Evolutionary conservation across 805 yeast genomes (phyloP).

Genomic region (Candida maesae): DNA sequence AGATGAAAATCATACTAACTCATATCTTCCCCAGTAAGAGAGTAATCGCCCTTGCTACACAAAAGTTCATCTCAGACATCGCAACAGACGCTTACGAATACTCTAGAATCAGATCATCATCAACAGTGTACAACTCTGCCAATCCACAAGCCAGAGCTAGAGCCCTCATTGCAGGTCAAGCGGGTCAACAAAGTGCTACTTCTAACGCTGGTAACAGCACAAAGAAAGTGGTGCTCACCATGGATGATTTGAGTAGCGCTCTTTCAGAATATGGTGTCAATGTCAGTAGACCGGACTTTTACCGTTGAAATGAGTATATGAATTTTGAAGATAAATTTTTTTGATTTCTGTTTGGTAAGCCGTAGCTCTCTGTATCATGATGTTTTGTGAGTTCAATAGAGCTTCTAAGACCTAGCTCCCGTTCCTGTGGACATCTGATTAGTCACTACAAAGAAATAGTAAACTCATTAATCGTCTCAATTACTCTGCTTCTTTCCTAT

Average conservation of each 20-base stretch:
- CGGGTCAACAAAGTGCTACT: constrained; percentile 33
- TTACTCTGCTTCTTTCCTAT: no score
- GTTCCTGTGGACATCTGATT: no score
- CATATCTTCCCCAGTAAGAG: constrained; percentile 48
- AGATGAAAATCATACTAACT: no score
- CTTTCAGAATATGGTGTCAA: constrained; percentile 90
- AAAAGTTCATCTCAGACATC: constrained; percentile 88
- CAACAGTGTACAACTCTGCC: constrained; percentile 79
- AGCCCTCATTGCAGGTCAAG: constrained; percentile 65
- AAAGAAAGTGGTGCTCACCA: constrained; percentile 82
- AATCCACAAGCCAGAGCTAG: constrained; percentile 85
- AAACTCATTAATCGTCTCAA: neutral
- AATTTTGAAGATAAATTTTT: neutral
- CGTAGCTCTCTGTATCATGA: no score
- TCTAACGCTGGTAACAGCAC: constrained; percentile 41
- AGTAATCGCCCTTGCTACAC: constrained; percentile 89
- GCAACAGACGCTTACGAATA: constrained; percentile 97
- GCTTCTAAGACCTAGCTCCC: no score
- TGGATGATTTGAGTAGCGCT: constrained; percentile 92
- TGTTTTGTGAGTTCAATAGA: no score
- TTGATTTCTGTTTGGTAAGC: neutral
- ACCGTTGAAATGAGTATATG: constrained; percentile 46
- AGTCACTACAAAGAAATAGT: neutral
- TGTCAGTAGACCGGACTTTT: constrained; percentile 88
- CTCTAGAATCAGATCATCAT: constrained; percentile 84